Percentiles rank a stretch among this genome's conserved stretches.
Conservation (phyloP, 1,284 basidiomycete species). For the Phellopilus nigrolimitatus region DNA sequence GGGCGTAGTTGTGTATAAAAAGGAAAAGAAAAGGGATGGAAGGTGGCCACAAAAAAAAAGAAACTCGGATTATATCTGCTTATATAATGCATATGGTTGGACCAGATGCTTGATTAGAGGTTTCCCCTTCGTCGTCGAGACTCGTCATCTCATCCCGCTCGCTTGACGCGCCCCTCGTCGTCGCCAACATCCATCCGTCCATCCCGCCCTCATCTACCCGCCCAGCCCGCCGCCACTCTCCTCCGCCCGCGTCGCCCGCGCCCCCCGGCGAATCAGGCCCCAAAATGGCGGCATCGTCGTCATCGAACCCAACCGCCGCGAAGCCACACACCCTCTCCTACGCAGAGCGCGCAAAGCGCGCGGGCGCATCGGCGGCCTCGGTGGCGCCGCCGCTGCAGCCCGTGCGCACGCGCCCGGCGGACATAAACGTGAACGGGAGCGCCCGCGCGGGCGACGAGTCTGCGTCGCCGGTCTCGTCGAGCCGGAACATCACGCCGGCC, state of each 20-base stretch:
- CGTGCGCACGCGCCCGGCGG: constrained; percentile 22
- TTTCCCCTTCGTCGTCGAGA: not conserved
- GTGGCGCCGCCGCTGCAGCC: constrained; percentile 7
- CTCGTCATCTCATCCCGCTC: not conserved
- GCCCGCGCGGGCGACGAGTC: constrained; percentile 14
- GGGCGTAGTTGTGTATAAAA: too few species aligned
- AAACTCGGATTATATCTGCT: too few species aligned
- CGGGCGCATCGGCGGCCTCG: constrained; percentile 22
- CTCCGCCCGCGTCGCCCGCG: not conserved
- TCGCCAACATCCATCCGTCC: not conserved
- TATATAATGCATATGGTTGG: too few species aligned
- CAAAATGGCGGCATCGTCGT: constrained; percentile 14
- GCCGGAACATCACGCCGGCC: constrained; percentile 14
- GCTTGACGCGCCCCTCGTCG: constrained; percentile 5
- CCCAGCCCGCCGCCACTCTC: not conserved
- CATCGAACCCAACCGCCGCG: constrained; percentile 15
- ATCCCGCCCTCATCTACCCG: too few species aligned
- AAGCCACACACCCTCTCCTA: constrained; percentile 46
- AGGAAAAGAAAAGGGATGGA: too few species aligned
- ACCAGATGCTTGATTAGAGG: too few species aligned
- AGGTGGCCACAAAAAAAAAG: too few species aligned
- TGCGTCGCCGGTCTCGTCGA: constrained; percentile 23
- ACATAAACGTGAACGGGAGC: constrained; percentile 18
- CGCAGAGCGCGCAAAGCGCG: constrained; percentile 55
- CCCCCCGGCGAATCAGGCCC: not conserved